These are phyloP conservation scores for Tieghemostelium lacteum DNA, from an alignment of 78 protist species.

Conservation along the genomic window DNA sequence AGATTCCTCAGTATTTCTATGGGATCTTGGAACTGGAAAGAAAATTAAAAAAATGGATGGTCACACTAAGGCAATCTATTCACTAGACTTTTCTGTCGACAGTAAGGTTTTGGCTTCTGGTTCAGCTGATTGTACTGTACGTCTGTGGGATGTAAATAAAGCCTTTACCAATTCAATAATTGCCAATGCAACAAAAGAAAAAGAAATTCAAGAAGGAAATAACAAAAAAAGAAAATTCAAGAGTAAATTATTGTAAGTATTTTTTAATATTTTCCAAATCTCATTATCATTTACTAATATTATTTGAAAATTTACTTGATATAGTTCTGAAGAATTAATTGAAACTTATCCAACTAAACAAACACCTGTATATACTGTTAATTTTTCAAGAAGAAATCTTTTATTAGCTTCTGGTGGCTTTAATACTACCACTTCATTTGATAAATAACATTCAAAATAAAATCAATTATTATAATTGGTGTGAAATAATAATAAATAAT, in stretches of 20 bases:
- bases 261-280: too few species aligned
- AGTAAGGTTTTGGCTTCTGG: slow-evolving; percentile 85
- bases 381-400: slow-evolving; percentile 86
- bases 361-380: slow-evolving; percentile 86
- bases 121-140: slow-evolving; percentile 87
- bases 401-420: slow-evolving; percentile 90
- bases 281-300: neutral
- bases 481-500: too few species aligned
- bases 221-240: slow-evolving; percentile 16
- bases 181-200: neutral
- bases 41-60: slow-evolving; percentile 77
- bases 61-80: slow-evolving; percentile 79
- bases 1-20: slow-evolving; percentile 75
- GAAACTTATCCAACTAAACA: slow-evolving; percentile 86
- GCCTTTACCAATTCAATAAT: neutral
- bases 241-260: slow-evolving; percentile 18
- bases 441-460: neutral
- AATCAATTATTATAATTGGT: too few species aligned
- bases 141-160: slow-evolving; percentile 91
- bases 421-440: slow-evolving; percentile 34
- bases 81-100: slow-evolving; percentile 69
- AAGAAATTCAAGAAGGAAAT: neutral
- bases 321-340: slow-evolving; percentile 40
- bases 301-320: neutral
- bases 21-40: slow-evolving; percentile 86